Evolutionary conservation across 768 basidiomycete species (phyloP).

Genomic region (Chiua virens): DNA sequence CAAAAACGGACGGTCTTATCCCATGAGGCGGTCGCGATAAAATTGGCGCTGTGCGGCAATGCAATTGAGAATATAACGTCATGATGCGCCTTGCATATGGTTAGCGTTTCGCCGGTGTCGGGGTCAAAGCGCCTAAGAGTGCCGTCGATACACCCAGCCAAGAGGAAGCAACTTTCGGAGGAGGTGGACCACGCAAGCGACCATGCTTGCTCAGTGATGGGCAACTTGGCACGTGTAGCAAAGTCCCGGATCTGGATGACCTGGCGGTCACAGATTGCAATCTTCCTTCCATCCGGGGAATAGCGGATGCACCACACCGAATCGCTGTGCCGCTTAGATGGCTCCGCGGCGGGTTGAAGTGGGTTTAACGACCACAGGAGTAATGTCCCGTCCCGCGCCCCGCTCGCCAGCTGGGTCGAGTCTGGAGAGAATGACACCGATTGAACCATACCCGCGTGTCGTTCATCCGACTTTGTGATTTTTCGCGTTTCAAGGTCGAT

Average conservation of each 20-base stretch:
- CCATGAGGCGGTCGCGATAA: too few species aligned
- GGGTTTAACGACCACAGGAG: conserved; percentile 14
- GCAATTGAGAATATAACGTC: conserved; percentile 23
- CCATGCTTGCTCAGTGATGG: conserved; percentile 15
- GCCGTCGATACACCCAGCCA: conserved; percentile 20
- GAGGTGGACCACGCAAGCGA: conserved; percentile 21
- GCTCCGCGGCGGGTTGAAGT: conserved; percentile 8
- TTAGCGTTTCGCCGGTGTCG: neutral
- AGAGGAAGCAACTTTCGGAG: conserved; percentile 7
- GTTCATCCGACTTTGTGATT: too few species aligned
- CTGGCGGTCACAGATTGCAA: conserved; percentile 22
- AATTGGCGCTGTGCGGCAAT: too few species aligned
- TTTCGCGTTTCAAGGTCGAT: too few species aligned
- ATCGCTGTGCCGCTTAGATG: conserved; percentile 8
- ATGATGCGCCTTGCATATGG: conserved; percentile 10
- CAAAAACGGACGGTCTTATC: too few species aligned
- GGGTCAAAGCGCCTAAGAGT: conserved; percentile 12
- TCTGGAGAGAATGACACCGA: too few species aligned
- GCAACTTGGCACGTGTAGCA: neutral
- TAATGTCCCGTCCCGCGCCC: conserved; percentile 17
- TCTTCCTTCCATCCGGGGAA: too few species aligned
- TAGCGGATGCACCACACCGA: conserved; percentile 18
- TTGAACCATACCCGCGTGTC: too few species aligned
- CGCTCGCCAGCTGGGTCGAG: too few species aligned
- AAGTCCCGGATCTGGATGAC: conserved; percentile 18